A percentile compares a stretch with the other conserved stretches of the same genome.
Conservation (phyloP, 768 basidiomycete species). For the Suillus luteus region DNA sequence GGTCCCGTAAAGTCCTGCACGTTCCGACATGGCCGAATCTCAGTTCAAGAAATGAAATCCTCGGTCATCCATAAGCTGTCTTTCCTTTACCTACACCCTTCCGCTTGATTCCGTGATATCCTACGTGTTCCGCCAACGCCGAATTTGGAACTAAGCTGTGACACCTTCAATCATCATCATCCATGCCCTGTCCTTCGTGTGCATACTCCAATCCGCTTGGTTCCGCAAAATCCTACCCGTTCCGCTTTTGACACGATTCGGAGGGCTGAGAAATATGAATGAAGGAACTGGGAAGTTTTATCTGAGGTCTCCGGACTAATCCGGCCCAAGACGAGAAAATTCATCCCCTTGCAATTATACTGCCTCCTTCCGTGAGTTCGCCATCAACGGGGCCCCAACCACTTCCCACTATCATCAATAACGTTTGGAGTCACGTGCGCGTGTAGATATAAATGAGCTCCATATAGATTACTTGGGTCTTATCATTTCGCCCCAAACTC, state of each 20-base stretch:
- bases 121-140: not conserved
- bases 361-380: conserved; percentile 7
- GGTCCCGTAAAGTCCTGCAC: not conserved
- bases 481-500: not conserved
- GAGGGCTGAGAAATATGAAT: not conserved
- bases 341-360: conserved; percentile 3
- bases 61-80: not conserved
- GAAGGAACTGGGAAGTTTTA: not conserved
- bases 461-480: conserved; percentile 5
- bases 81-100: not conserved
- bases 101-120: not conserved
- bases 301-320: not conserved
- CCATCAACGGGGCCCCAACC: conserved; percentile 2
- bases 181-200: not conserved
- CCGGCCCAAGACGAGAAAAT: conserved; percentile 5
- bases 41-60: not conserved
- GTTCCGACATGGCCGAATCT: not conserved
- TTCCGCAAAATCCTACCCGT: not conserved
- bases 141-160: not conserved
- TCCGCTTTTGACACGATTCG: not conserved
- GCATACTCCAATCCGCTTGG: not conserved
- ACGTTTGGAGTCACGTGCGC: conserved; percentile 11
- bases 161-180: too few relatives aligned
- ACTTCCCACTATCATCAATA: conserved; percentile 6
- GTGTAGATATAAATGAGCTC: conserved; percentile 22